Evolutionary conservation across 139 green algal genomes (phyloP).

Genomic region (Micractinium sp.): DNA sequence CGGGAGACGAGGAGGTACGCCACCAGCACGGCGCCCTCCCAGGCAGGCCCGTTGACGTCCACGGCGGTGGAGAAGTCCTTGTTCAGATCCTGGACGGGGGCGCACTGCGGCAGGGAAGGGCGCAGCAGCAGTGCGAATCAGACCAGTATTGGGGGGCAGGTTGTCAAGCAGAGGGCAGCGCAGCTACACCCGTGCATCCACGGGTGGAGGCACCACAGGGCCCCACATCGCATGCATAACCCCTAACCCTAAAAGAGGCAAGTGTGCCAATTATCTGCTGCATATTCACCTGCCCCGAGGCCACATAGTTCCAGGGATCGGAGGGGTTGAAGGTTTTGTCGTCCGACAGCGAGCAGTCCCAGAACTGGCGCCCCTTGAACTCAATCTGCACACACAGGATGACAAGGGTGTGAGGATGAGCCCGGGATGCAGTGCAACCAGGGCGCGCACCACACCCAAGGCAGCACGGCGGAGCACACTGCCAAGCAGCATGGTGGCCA

Average conservation of each 20-base stretch:
- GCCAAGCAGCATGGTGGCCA: neutral
- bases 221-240: too few relatives aligned
- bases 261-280: too few relatives aligned
- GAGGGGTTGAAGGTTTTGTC: neutral
- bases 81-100: constrained; percentile 14
- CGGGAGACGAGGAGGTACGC: constrained; percentile 39
- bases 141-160: too few relatives aligned
- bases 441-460: neutral
- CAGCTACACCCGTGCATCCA: too few relatives aligned
- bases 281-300: constrained; percentile 21
- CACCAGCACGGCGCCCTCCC: constrained; percentile 39
- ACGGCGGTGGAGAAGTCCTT: constrained; percentile 3
- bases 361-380: constrained; percentile 12
- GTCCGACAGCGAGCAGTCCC: neutral
- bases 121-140: too few relatives aligned
- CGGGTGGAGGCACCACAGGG: too few relatives aligned
- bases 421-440: too few relatives aligned
- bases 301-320: constrained; percentile 14
- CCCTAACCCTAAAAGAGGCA: too few relatives aligned
- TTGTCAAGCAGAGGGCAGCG: too few relatives aligned
- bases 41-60: constrained; percentile 25
- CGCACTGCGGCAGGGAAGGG: constrained; percentile 26
- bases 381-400: constrained; percentile 21
- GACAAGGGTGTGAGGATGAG: too few relatives aligned
- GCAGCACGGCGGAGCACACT: neutral